These are phyloP conservation scores for Pseudogymnoascus sp. DNA, from an alignment of 2,329 filamentous ascomycete species.

Conservation along the genomic window DNA sequence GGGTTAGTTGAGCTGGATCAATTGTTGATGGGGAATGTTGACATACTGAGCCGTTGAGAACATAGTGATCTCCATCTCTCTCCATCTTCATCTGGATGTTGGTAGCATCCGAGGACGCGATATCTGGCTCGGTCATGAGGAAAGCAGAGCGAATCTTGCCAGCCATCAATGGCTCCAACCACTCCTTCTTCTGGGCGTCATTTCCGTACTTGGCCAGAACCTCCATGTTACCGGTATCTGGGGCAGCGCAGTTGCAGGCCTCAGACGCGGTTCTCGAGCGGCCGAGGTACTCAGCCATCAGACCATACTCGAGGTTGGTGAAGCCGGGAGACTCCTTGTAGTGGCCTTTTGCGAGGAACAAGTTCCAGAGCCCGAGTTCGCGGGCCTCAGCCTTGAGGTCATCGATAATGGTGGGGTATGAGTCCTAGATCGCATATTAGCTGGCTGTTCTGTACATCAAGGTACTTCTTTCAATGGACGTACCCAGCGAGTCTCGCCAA, in stretches of 20 bases:
- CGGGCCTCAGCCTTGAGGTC: constrained; percentile 79
- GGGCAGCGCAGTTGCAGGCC: constrained; percentile 83
- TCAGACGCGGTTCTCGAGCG: constrained; percentile 77
- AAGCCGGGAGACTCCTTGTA: constrained; percentile 94
- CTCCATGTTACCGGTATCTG: constrained; percentile 94
- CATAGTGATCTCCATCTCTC: constrained; percentile 78
- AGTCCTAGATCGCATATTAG: constrained; percentile 32
- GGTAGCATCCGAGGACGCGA: constrained; percentile 83
- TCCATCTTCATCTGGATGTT: constrained; percentile 83
- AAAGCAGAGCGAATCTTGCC: constrained; percentile 85
- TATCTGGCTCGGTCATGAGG: constrained; percentile 86
- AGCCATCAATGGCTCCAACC: constrained; percentile 74
- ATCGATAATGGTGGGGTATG: constrained; percentile 75
- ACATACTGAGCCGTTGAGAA: constrained; percentile 76
- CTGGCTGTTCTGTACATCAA: not conserved
- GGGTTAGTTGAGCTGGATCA: constrained; percentile 17
- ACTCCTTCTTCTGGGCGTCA: constrained; percentile 74
- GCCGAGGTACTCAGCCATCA: constrained; percentile 95
- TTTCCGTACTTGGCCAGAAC: constrained; percentile 87
- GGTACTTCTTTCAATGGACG: not conserved
- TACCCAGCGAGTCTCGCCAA: constrained; percentile 66
- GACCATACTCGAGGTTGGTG: constrained; percentile 90
- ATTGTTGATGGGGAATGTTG: not conserved
- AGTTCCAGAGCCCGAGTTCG: constrained; percentile 88
- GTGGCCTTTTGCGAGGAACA: constrained; percentile 93